Conservation (phyloP, 768 basidiomycete genomes). For the Boletus subcaerulescens region DNA sequence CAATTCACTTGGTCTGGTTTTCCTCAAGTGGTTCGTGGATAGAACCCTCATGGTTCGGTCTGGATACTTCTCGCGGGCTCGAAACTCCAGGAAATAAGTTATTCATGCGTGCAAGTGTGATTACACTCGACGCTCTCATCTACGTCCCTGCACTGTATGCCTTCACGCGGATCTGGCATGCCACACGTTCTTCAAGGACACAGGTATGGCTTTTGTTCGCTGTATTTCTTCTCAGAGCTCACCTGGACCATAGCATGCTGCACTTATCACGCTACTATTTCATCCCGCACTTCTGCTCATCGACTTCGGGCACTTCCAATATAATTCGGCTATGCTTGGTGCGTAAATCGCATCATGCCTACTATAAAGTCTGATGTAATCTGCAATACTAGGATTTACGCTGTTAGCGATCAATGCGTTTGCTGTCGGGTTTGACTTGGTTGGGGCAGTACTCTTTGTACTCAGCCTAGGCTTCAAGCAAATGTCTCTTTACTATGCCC, state of each 20-base stretch:
- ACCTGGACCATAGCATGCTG: slow-evolving; percentile 38
- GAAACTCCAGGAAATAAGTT: slow-evolving; percentile 64
- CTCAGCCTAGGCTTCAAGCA: slow-evolving; percentile 91
- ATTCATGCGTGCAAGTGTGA: slow-evolving; percentile 79
- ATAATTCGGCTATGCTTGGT: slow-evolving; percentile 94
- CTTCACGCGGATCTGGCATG: slow-evolving; percentile 67
- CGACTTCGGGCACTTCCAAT: slow-evolving; percentile 95
- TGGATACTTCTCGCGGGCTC: slow-evolving; percentile 67
- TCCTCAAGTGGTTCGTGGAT: slow-evolving; percentile 46
- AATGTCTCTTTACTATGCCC: slow-evolving; percentile 93
- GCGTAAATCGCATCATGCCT: slow-evolving; percentile 18
- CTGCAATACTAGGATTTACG: slow-evolving; percentile 53
- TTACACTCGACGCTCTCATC: slow-evolving; percentile 63
- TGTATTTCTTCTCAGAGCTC: neutral
- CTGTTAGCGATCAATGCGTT: slow-evolving; percentile 70
- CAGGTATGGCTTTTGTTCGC: slow-evolving; percentile 49
- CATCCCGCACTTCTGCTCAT: slow-evolving; percentile 83
- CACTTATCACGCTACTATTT: slow-evolving; percentile 68
- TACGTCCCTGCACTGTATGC: slow-evolving; percentile 73
- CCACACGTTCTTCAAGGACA: slow-evolving; percentile 67
- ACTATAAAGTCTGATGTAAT: neutral
- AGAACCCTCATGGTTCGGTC: slow-evolving; percentile 64
- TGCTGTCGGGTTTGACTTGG: slow-evolving; percentile 60
- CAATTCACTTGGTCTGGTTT: slow-evolving; percentile 3
- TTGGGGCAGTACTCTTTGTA: slow-evolving; percentile 79